phyloP scores from a whole-genome alignment of 2,329 filamentous ascomycete genomes.

The Calonectria naviculata region DNA sequence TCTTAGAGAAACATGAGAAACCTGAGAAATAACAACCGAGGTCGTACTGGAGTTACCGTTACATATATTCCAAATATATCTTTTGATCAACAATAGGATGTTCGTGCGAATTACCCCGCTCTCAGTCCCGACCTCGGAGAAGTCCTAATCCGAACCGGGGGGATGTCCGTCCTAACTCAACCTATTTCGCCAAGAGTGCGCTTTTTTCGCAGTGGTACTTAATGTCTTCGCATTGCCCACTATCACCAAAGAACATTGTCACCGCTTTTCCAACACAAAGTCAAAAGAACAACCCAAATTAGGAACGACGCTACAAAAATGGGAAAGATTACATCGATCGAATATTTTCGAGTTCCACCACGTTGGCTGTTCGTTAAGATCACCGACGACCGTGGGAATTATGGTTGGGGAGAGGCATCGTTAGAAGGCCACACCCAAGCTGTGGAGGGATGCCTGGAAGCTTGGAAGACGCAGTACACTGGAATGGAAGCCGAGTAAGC shows the following conservation, averaged over 20 bases:
- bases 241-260: not conserved
- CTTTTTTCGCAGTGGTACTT: not conserved
- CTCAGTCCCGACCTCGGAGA: not conserved
- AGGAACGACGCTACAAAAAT: slow-evolving; percentile 25
- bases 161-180: not conserved
- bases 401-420: slow-evolving; percentile 81
- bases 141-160: not conserved
- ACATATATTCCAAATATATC: not conserved
- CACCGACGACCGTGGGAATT: slow-evolving; percentile 71
- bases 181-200: not conserved
- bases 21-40: not conserved
- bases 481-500: slow-evolving; percentile 77
- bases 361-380: slow-evolving; percentile 85
- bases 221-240: too few species aligned
- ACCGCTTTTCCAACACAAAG: not conserved
- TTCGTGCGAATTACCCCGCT: not conserved
- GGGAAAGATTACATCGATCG: slow-evolving; percentile 58
- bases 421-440: slow-evolving; percentile 80
- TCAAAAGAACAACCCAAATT: not conserved
- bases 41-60: too few species aligned
- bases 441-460: slow-evolving; percentile 79
- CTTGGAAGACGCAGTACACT: slow-evolving; percentile 69
- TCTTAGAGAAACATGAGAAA: not conserved
- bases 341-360: slow-evolving; percentile 80
- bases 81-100: not conserved